These are phyloP conservation scores for Paramecium bursaria DNA, from an alignment of 73 alveolate genomes.

Conservation along the genomic window DNA sequence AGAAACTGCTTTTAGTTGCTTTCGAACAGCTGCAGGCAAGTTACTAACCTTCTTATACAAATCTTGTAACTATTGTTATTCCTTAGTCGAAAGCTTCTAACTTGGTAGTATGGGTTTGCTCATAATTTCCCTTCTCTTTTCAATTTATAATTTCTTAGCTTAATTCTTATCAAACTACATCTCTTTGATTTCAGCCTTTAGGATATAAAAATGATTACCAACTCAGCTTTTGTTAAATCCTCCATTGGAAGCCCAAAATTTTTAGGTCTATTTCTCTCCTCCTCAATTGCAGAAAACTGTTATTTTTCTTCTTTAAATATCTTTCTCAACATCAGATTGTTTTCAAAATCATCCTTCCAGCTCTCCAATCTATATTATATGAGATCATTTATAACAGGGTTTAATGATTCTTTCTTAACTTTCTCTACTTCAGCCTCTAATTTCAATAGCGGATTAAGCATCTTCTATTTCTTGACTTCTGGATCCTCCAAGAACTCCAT, in stretches of 20 bases:
- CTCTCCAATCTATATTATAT: no score
- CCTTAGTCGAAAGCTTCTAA: neutral
- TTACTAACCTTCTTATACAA: constrained; percentile 11
- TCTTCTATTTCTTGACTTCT: neutral
- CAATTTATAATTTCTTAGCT: constrained; percentile 4
- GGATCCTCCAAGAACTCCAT: constrained; percentile 44
- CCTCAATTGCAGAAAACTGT: neutral
- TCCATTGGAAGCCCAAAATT: constrained; percentile 19
- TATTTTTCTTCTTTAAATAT: constrained; percentile 6
- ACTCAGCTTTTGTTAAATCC: neutral
- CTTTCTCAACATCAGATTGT: constrained; percentile 14
- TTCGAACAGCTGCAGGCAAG: neutral
- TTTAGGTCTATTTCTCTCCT: neutral
- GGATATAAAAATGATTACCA: neutral
- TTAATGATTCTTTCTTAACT: no score
- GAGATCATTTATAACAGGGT: no score
- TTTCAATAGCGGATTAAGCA: constrained; percentile 13
- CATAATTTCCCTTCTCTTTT: neutral
- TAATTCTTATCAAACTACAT: neutral
- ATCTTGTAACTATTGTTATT: constrained; percentile 8
- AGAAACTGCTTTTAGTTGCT: neutral
- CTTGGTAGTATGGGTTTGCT: neutral
- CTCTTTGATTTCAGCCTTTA: neutral
- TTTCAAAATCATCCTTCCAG: constrained; percentile 52
- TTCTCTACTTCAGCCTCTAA: neutral